These are phyloP conservation scores for Hansfordia pulvinata DNA, from an alignment of 2,329 filamentous ascomycete genomes.

Conservation along the genomic window DNA sequence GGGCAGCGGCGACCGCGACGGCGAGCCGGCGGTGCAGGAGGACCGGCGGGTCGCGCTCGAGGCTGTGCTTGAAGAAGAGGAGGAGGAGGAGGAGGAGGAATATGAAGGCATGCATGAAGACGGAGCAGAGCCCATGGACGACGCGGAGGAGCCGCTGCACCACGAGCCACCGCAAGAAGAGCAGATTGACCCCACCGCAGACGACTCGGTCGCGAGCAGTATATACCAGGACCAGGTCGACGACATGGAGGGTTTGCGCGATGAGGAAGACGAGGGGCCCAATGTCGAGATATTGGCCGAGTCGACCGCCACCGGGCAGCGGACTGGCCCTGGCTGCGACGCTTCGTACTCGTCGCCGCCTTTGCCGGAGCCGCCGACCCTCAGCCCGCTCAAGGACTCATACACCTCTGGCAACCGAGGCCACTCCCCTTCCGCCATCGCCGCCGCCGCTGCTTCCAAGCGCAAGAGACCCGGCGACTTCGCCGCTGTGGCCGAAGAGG, in stretches of 20 bases:
- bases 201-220: slow-evolving; percentile 10
- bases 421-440: too few species aligned
- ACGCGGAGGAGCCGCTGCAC: too few species aligned
- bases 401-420: slow-evolving; percentile 37
- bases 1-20: too few species aligned
- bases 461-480: slow-evolving; percentile 26
- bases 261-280: slow-evolving; percentile 14
- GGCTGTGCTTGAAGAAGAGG: slow-evolving; percentile 13
- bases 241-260: slow-evolving; percentile 14
- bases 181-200: too few species aligned
- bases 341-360: slow-evolving; percentile 28
- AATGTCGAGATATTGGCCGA: slow-evolving; percentile 18
- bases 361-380: slow-evolving; percentile 29
- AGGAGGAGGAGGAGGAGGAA: slow-evolving; percentile 11
- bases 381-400: slow-evolving; percentile 38
- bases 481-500: slow-evolving; percentile 32
- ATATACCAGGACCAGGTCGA: slow-evolving; percentile 32
- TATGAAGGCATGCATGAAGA: slow-evolving; percentile 16
- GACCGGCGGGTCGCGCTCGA: too few species aligned
- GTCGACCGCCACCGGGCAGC: slow-evolving; percentile 12
- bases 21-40: background rate
- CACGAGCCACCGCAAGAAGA: too few species aligned
- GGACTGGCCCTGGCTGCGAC: too few species aligned
- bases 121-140: slow-evolving; percentile 23
- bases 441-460: too few species aligned